Evolutionary conservation across 495 filamentous ascomycete genomes (phyloP).

Genomic region (Symbiotaphrina buchneri): DNA sequence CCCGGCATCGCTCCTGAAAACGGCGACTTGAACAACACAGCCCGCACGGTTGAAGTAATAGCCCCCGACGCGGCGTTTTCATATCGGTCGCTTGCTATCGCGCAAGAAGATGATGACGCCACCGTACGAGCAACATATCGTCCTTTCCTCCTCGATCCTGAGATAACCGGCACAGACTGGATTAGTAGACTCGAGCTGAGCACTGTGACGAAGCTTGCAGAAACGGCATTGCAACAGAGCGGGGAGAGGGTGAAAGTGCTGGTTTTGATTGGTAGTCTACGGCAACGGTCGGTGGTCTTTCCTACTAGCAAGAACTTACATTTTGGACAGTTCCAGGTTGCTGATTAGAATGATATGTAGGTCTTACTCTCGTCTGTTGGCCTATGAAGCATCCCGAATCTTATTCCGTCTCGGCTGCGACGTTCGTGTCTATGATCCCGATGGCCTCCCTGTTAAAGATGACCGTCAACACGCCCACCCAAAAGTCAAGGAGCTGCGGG

Average conservation of each 20-base stretch:
- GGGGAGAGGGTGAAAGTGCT: slow-evolving; percentile 31
- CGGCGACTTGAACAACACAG: too few species aligned
- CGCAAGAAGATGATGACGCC: slow-evolving; percentile 20
- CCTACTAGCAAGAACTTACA: background rate
- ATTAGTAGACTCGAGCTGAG: slow-evolving; percentile 29
- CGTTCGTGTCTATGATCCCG: slow-evolving; percentile 39
- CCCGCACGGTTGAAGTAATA: too few species aligned
- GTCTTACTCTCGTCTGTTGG: slow-evolving; percentile 38
- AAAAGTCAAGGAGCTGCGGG: slow-evolving; percentile 43
- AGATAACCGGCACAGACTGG: slow-evolving; percentile 23
- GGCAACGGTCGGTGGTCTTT: slow-evolving; percentile 15
- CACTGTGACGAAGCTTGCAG: slow-evolving; percentile 28
- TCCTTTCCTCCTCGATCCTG: slow-evolving; percentile 26
- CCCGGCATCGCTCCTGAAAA: too few species aligned
- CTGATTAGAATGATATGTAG: slow-evolving; percentile 9
- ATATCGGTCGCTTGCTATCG: too few species aligned
- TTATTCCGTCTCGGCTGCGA: slow-evolving; percentile 47
- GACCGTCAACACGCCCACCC: slow-evolving; percentile 30
- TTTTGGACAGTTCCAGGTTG: background rate
- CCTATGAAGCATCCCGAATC: slow-evolving; percentile 34
- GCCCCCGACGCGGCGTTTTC: too few species aligned
- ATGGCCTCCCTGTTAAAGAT: slow-evolving; percentile 38
- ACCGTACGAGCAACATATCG: slow-evolving; percentile 28
- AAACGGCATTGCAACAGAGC: slow-evolving; percentile 17
- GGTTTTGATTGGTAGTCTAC: slow-evolving; percentile 39